Conservation (phyloP, 2,329 filamentous ascomycete genomes). For the Fusarium lateritium region DNA sequence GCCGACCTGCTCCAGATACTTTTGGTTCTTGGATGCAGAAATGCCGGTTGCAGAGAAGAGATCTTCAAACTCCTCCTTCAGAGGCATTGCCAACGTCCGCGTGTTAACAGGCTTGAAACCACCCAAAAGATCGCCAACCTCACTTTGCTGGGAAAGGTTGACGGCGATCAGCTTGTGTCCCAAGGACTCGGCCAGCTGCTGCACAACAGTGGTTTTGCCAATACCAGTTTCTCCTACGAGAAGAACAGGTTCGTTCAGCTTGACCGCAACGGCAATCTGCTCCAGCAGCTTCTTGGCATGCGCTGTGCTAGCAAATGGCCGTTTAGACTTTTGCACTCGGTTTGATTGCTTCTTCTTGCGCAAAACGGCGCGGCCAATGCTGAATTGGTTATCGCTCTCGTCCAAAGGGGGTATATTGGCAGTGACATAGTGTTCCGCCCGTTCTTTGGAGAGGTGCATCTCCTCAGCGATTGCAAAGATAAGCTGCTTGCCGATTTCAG, state of each 20-base stretch:
- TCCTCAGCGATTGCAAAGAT: conserved; percentile 84
- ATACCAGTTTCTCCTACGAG: conserved; percentile 99
- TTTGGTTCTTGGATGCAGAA: conserved; percentile 87
- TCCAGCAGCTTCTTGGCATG: conserved; percentile 90
- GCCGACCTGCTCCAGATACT: conserved; percentile 84
- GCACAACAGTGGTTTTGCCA: conserved; percentile 96
- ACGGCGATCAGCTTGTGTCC: conserved; percentile 92
- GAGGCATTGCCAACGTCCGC: conserved; percentile 85
- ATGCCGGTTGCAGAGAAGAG: conserved; percentile 89
- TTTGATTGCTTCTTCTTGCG: conserved; percentile 69
- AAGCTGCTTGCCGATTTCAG: conserved; percentile 70
- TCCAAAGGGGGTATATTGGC: conserved; percentile 80
- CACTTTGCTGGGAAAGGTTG: conserved; percentile 97
- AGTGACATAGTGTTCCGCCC: conserved; percentile 82
- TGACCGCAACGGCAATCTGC: conserved; percentile 86
- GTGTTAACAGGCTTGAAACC: conserved; percentile 97
- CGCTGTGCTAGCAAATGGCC: conserved; percentile 88
- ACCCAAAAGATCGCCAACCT: conserved; percentile 94
- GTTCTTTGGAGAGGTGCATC: conserved; percentile 87
- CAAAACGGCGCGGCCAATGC: conserved; percentile 77
- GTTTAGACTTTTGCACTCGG: conserved; percentile 66
- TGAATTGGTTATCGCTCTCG: conserved; percentile 69
- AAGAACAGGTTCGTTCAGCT: conserved; percentile 88
- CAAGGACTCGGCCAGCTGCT: conserved; percentile 88
- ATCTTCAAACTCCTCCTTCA: conserved; percentile 95